Percentiles rank a stretch among this genome's conserved stretches.
Evolutionary conservation across 2,329 filamentous ascomycete species (phyloP).

Genomic region (Nectriaceae sp.): DNA sequence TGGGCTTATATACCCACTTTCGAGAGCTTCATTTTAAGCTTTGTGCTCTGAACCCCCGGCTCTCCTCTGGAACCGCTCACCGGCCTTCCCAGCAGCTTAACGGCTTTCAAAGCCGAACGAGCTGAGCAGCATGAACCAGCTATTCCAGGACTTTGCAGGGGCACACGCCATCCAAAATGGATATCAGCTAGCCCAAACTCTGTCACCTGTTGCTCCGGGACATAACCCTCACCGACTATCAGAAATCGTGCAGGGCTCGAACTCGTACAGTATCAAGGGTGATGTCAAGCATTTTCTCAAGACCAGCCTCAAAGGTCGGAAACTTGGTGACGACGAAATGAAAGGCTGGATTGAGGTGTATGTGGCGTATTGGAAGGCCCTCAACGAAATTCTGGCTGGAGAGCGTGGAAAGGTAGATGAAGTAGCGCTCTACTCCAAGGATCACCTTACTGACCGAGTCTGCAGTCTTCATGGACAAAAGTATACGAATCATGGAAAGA

Average conservation of each 20-base stretch:
- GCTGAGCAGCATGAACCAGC: constrained; percentile 72
- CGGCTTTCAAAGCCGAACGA: no score
- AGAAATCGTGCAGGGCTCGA: constrained; percentile 71
- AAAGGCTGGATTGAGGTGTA: constrained; percentile 89
- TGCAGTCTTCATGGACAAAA: constrained; percentile 68
- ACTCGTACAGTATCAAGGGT: constrained; percentile 62
- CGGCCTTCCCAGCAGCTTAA: no score
- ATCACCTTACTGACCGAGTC: constrained; percentile 15
- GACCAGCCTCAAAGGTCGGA: constrained; percentile 53
- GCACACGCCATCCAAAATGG: constrained; percentile 69
- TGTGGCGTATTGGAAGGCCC: constrained; percentile 78
- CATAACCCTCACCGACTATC: constrained; percentile 66
- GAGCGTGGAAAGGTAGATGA: constrained; percentile 39
- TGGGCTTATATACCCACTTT: no score
- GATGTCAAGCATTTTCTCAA: constrained; percentile 74
- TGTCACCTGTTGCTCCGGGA: constrained; percentile 69
- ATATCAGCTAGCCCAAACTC: constrained; percentile 70
- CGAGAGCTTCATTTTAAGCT: no score
- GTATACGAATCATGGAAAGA: constrained; percentile 92
- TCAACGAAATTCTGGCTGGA: constrained; percentile 68
- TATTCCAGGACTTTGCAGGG: constrained; percentile 73
- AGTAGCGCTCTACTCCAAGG: neutral
- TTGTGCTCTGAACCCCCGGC: no score
- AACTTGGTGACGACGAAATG: constrained; percentile 66
- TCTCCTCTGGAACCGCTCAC: no score